These are phyloP conservation scores for Hypoxylon sp. DNA, from an alignment of 2,329 filamentous ascomycete genomes.

Conservation along the genomic window DNA sequence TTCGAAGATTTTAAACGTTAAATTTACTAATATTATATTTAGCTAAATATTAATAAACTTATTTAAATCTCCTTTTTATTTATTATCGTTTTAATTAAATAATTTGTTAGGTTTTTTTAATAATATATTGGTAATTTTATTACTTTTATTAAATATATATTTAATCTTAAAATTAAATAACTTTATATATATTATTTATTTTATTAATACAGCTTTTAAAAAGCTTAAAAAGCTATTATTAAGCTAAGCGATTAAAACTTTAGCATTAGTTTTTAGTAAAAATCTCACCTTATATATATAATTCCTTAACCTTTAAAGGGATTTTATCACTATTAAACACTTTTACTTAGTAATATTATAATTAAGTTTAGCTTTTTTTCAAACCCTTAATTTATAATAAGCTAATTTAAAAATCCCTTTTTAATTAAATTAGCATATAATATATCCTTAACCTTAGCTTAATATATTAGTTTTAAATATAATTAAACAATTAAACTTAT, in stretches of 20 bases:
- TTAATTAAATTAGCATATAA: not conserved
- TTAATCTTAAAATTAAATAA: not conserved
- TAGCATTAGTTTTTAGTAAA: not conserved
- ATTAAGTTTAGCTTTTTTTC: not conserved
- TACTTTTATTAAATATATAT: not conserved
- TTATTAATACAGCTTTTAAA: not conserved
- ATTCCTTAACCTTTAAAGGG: not conserved
- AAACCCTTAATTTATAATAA: not conserved
- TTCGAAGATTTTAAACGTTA: too few species aligned
- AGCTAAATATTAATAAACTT: too few species aligned
- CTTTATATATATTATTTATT: slow-evolving; percentile 4
- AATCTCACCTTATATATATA: not conserved
- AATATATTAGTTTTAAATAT: not conserved
- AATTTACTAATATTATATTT: too few species aligned
- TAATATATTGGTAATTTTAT: not conserved
- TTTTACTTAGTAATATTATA: slow-evolving; percentile 1
- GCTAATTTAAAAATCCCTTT: not conserved
- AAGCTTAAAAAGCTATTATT: not conserved
- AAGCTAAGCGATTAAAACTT: not conserved
- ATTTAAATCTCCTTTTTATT: too few species aligned
- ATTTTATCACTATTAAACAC: not conserved
- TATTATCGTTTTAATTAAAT: too few species aligned
- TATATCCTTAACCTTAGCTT: not conserved
- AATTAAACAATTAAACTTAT: too few species aligned
- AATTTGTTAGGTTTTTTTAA: not conserved